A percentile compares a stretch with the other conserved stretches of the same genome.
phyloP scores from a whole-genome alignment of 1,284 basidiomycete species.

The Cutaneotrichosporon sp. region DNA sequence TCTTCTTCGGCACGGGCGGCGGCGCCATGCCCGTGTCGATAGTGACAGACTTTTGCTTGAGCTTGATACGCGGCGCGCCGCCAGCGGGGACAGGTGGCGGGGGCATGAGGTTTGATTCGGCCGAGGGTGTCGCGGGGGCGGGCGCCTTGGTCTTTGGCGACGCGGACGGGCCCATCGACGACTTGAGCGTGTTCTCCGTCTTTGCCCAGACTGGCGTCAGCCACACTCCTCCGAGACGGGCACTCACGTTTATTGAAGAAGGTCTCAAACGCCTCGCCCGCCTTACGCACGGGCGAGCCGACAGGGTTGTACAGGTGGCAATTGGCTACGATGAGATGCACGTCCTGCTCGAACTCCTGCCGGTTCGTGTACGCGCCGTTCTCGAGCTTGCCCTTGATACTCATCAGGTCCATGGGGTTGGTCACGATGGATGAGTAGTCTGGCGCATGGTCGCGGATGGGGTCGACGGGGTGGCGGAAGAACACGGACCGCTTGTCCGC shows the following conservation, averaged over 20 bases:
- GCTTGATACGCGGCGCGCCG: constrained; percentile 26
- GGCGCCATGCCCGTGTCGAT: constrained; percentile 40
- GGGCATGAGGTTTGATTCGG: constrained; percentile 14
- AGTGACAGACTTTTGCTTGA: constrained; percentile 33
- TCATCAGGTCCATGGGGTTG: constrained; percentile 90
- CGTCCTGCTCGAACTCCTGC: constrained; percentile 77
- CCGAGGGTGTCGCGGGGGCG: neutral
- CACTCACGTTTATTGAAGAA: constrained; percentile 77
- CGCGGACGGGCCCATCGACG: constrained; percentile 12
- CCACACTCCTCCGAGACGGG: constrained; percentile 14
- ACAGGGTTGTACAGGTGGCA: constrained; percentile 78
- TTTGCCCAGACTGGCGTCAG: constrained; percentile 32
- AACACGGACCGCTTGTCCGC: constrained; percentile 27
- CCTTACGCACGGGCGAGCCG: constrained; percentile 68
- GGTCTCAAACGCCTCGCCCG: constrained; percentile 68
- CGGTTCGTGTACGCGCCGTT: constrained; percentile 75
- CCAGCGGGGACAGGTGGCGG: constrained; percentile 13
- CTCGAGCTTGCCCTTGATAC: constrained; percentile 80
- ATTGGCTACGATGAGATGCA: constrained; percentile 81
- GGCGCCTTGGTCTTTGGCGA: neutral
- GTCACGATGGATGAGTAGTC: constrained; percentile 88
- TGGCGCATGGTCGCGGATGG: constrained; percentile 74
- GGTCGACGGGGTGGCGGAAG: constrained; percentile 86
- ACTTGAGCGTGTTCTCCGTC: constrained; percentile 36
- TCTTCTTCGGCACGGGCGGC: constrained; percentile 32